phyloP scores from a whole-genome alignment of 108 stramenopile species.

The Cyclotella choctawhatcheeana region DNA sequence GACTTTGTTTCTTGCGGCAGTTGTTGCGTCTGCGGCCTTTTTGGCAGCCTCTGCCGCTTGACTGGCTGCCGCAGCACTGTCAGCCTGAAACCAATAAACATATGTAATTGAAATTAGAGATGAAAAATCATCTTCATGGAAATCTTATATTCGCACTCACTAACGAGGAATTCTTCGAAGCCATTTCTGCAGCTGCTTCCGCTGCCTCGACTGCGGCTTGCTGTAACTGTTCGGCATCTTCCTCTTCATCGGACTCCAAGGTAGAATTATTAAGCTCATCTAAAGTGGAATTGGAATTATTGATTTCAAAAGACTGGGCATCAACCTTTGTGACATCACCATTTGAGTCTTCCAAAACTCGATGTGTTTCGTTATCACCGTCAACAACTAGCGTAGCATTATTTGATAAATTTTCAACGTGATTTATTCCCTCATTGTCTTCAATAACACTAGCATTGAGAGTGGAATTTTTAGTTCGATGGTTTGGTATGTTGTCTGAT shows the following conservation, averaged over 20 bases:
- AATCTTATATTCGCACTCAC: slow-evolving; percentile 15
- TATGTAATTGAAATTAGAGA: neutral
- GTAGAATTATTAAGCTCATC: slow-evolving; percentile 10
- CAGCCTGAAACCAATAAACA: slow-evolving; percentile 22
- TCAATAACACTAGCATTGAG: too few relatives aligned
- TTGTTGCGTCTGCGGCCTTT: slow-evolving; percentile 76
- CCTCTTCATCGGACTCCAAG: slow-evolving; percentile 17
- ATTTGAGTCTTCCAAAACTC: neutral
- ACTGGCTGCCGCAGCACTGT: slow-evolving; percentile 48
- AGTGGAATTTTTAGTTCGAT: too few relatives aligned
- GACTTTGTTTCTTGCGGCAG: slow-evolving; percentile 51
- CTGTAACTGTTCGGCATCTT: slow-evolving; percentile 47
- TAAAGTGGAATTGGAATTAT: slow-evolving; percentile 1
- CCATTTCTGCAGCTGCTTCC: slow-evolving; percentile 36
- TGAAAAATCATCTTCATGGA: too few relatives aligned
- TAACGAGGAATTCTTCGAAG: slow-evolving; percentile 37
- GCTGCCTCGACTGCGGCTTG: slow-evolving; percentile 45
- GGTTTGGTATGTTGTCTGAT: too few relatives aligned
- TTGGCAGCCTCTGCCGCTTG: slow-evolving; percentile 66
- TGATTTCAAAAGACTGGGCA: neutral
- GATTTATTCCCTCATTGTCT: too few relatives aligned
- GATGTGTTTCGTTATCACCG: too few relatives aligned
- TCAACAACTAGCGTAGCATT: too few relatives aligned
- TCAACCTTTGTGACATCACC: neutral
- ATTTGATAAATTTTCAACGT: too few relatives aligned